Percentiles rank a stretch among this genome's conserved stretches.
phyloP scores from a whole-genome alignment of 148 eudicot genomes.

The Rhododendron molle region DNA sequence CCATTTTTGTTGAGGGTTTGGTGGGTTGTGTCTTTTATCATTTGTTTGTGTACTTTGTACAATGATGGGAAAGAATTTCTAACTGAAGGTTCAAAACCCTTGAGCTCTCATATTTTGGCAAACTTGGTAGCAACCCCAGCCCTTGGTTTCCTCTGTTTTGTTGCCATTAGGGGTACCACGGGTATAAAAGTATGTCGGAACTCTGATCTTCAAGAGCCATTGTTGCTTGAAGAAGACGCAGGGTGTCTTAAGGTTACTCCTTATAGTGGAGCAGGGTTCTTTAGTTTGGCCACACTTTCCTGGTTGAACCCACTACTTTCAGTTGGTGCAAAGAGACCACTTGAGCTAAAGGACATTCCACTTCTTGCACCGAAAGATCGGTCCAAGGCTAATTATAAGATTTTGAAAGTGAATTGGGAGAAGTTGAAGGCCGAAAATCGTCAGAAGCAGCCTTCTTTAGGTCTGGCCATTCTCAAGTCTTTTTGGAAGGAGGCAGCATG shows the following conservation, averaged over 20 bases:
- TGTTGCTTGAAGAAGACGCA: constrained; percentile 76
- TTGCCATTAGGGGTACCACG: constrained; percentile 64
- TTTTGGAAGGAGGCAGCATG: constrained; percentile 84
- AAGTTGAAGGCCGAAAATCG: constrained; percentile 60
- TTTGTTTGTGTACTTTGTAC: constrained; percentile 60
- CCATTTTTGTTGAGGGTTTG: constrained; percentile 71
- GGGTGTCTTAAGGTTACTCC: constrained; percentile 88
- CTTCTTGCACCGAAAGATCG: constrained; percentile 86
- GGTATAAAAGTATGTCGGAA: constrained; percentile 57
- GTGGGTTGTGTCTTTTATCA: constrained; percentile 76
- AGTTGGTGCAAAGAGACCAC: constrained; percentile 83
- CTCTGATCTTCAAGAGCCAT: constrained; percentile 84
- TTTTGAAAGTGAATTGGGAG: constrained; percentile 74
- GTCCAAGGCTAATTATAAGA: constrained; percentile 70
- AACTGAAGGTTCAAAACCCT: constrained; percentile 47
- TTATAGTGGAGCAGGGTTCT: constrained; percentile 74
- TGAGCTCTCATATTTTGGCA: constrained; percentile 62
- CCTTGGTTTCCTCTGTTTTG: constrained; percentile 70
- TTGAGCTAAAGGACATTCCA: constrained; percentile 85
- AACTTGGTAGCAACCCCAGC: constrained; percentile 64
- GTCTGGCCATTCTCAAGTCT: constrained; percentile 71
- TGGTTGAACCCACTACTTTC: constrained; percentile 92
- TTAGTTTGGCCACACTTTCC: constrained; percentile 82
- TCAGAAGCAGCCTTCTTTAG: constrained; percentile 59
- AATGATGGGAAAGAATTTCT: constrained; percentile 56